Conservation (phyloP, 495 filamentous ascomycete genomes). For the Terfezia boudieri region DNA sequence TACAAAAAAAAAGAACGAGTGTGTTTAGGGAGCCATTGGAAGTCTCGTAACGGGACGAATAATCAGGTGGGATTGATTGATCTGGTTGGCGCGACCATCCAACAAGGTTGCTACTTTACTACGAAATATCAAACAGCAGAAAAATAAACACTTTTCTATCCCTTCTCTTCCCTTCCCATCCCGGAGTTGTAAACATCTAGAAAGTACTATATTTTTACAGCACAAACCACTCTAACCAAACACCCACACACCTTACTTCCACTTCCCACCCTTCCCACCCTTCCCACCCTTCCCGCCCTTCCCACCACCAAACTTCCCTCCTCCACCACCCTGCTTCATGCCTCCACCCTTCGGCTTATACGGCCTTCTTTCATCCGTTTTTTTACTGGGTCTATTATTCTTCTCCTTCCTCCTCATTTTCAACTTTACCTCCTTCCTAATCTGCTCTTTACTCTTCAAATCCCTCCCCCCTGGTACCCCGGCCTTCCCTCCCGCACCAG, state of each 20-base stretch:
- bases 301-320: constrained; percentile 17
- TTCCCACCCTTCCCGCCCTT: background rate
- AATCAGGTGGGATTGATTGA: no score
- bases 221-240: no score
- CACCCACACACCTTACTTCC: background rate
- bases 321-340: constrained; percentile 65
- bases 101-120: no score
- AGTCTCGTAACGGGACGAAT: no score
- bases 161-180: no score
- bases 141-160: no score
- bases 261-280: background rate
- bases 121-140: no score
- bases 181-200: no score
- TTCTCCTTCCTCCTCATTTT: constrained; percentile 61
- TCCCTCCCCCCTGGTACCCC: constrained; percentile 44
- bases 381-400: constrained; percentile 67
- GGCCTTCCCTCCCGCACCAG: constrained; percentile 15
- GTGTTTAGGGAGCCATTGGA: no score
- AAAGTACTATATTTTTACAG: no score
- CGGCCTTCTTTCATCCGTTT: constrained; percentile 51
- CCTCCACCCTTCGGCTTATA: constrained; percentile 60
- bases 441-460: constrained; percentile 59
- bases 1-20: no score
- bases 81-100: no score
- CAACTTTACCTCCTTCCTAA: constrained; percentile 54